A percentile compares a stretch with the other conserved stretches of the same genome.
Conservation (phyloP, 2,329 filamentous ascomycete genomes). For the Ophiocordyceps sinensis region DNA sequence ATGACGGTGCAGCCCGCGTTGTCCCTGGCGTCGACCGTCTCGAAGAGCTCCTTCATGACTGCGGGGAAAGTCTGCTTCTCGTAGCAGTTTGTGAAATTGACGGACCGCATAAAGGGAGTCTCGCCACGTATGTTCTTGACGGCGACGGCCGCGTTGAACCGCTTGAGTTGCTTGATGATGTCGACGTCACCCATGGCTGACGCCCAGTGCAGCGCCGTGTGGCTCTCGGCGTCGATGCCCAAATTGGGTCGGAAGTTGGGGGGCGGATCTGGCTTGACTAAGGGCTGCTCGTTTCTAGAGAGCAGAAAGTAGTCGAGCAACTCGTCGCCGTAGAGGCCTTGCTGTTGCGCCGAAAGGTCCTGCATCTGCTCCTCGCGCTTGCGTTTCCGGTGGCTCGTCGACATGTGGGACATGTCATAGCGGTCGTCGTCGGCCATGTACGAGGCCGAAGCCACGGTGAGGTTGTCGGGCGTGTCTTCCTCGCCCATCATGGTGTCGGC, state of each 20-base stretch:
- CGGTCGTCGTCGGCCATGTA: constrained; percentile 75
- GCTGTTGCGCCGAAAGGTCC: constrained; percentile 61
- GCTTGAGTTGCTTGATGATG: constrained; percentile 75
- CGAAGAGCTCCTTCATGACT: constrained; percentile 69
- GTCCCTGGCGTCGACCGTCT: constrained; percentile 69
- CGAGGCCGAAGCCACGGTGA: constrained; percentile 70
- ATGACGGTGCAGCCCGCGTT: constrained; percentile 76
- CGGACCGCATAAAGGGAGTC: constrained; percentile 86
- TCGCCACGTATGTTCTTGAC: constrained; percentile 62
- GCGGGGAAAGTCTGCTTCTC: constrained; percentile 83
- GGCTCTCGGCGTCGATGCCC: constrained; percentile 82
- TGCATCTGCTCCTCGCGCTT: constrained; percentile 55
- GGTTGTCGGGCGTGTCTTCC: constrained; percentile 70
- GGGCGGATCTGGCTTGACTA: constrained; percentile 63
- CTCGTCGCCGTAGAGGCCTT: constrained; percentile 83
- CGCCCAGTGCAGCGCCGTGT: constrained; percentile 93
- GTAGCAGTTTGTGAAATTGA: constrained; percentile 93
- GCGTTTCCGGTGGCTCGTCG: constrained; percentile 54
- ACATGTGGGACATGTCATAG: constrained; percentile 52
- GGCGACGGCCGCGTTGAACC: constrained; percentile 61
- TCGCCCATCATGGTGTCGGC: constrained; percentile 50
- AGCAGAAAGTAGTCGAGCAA: constrained; percentile 93
- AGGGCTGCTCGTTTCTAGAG: constrained; percentile 61
- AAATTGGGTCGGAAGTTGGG: constrained; percentile 78
- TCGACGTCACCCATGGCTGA: constrained; percentile 94